These are phyloP conservation scores for Pleomassaria siparia DNA, from an alignment of 2,329 filamentous ascomycete species.

Conservation along the genomic window DNA sequence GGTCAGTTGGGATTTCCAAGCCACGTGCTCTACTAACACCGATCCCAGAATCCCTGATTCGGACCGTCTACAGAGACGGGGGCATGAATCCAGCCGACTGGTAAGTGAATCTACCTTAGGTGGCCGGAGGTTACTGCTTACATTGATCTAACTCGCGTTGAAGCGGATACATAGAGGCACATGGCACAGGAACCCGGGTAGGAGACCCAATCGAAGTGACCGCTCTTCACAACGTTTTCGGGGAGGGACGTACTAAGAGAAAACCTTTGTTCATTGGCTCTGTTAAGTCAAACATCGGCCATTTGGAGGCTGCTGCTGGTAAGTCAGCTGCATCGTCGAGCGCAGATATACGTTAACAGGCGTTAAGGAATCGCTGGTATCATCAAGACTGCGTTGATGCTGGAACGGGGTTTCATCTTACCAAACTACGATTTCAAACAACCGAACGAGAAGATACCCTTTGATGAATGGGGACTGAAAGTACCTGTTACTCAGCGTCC, in stretches of 20 bases:
- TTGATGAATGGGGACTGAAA: conserved; percentile 24
- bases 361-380: conserved; percentile 25
- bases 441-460: conserved; percentile 34
- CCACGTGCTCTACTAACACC: conserved; percentile 1
- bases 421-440: conserved; percentile 43
- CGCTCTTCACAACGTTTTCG: conserved; percentile 26
- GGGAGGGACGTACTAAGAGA: conserved; percentile 17
- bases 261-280: conserved; percentile 30
- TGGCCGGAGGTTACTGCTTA: background rate
- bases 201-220: conserved; percentile 35
- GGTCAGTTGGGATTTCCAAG: conserved; percentile 12
- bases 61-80: conserved; percentile 21
- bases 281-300: conserved; percentile 37
- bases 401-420: conserved; percentile 43
- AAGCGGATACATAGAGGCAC: conserved; percentile 33
- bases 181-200: conserved; percentile 60
- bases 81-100: conserved; percentile 27
- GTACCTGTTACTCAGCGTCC: conserved; percentile 17
- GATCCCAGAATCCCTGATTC: conserved; percentile 18
- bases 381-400: conserved; percentile 44
- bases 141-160: too few relatives aligned
- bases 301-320: conserved; percentile 34
- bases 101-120: background rate
- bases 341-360: background rate
- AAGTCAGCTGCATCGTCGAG: background rate